These are phyloP conservation scores for Suillus americanus DNA, from an alignment of 768 basidiomycete genomes.

Conservation along the genomic window DNA sequence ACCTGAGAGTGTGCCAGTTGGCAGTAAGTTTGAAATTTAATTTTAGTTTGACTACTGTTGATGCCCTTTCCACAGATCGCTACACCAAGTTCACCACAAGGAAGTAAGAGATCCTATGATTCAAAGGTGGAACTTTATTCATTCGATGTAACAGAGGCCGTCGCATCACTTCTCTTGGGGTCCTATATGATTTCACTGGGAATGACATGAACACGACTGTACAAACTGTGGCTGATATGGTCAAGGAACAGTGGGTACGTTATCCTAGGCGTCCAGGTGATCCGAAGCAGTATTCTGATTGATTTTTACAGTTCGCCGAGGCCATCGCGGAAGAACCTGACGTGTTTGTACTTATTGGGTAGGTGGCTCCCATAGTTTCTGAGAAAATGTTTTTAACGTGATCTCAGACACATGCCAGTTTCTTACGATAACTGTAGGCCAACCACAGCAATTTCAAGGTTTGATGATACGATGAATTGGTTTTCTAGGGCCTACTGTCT, in stretches of 20 bases:
- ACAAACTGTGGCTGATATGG: constrained; percentile 71
- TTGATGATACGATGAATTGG: background rate
- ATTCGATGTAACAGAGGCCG: constrained; percentile 48
- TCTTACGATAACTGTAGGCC: constrained; percentile 60
- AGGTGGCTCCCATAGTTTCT: constrained; percentile 15
- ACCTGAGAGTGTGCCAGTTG: constrained; percentile 41
- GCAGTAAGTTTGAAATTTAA: constrained; percentile 31
- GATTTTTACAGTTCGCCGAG: constrained; percentile 57
- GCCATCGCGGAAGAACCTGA: constrained; percentile 82
- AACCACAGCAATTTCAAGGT: background rate
- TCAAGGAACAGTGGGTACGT: constrained; percentile 74
- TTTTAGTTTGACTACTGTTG: constrained; percentile 12
- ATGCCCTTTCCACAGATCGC: constrained; percentile 43
- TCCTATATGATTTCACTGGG: constrained; percentile 74
- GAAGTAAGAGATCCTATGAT: constrained; percentile 48
- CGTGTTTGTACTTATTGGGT: constrained; percentile 76
- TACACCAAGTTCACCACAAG: constrained; percentile 73
- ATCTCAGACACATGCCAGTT: constrained; percentile 79
- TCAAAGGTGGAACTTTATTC: background rate
- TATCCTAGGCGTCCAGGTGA: background rate
- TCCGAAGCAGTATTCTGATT: background rate
- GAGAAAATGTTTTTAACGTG: background rate
- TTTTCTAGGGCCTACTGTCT: constrained; percentile 63
- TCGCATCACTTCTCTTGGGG: constrained; percentile 76
- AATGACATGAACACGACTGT: constrained; percentile 74